These are phyloP conservation scores for Neurospora crassa DNA, from an alignment of 2,329 filamentous ascomycete species.

Conservation along the genomic window DNA sequence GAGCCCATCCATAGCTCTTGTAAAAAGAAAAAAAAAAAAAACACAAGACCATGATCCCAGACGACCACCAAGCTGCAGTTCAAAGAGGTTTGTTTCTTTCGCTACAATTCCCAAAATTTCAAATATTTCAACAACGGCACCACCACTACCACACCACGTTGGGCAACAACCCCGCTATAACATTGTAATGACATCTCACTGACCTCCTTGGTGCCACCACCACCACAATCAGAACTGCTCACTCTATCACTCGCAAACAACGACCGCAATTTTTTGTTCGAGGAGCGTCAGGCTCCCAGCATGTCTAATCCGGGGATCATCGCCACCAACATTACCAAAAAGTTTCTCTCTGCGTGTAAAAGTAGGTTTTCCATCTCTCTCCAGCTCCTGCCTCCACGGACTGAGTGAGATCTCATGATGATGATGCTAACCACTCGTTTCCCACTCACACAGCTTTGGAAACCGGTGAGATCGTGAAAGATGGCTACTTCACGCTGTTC, in stretches of 20 bases:
- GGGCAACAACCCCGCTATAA: not conserved
- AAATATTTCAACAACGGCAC: not conserved
- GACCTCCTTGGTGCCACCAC: not conserved
- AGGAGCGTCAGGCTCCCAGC: conserved; percentile 27
- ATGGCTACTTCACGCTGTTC: conserved; percentile 88
- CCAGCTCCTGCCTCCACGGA: not conserved
- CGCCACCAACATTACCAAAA: conserved; percentile 47
- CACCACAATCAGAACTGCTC: not conserved
- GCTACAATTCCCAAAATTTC: no score
- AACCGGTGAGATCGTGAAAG: conserved; percentile 80
- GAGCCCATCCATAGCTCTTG: not conserved
- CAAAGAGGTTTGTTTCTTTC: not conserved
- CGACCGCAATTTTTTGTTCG: conserved; percentile 18
- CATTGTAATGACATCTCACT: not conserved
- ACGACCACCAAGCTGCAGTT: not conserved
- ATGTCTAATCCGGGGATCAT: conserved; percentile 40
- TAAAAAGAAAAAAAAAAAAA: not conserved
- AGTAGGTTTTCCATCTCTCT: conserved; percentile 26
- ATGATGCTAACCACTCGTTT: conserved; percentile 10
- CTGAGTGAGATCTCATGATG: not conserved
- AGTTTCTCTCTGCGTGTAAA: conserved; percentile 42
- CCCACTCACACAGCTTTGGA: conserved; percentile 48
- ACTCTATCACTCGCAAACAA: conserved; percentile 4
- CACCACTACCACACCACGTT: not conserved
- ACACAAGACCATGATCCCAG: not conserved